These are phyloP conservation scores for Areca catechu DNA, from an alignment of 176 grass and related monocot genomes.

Conservation along the genomic window DNA sequence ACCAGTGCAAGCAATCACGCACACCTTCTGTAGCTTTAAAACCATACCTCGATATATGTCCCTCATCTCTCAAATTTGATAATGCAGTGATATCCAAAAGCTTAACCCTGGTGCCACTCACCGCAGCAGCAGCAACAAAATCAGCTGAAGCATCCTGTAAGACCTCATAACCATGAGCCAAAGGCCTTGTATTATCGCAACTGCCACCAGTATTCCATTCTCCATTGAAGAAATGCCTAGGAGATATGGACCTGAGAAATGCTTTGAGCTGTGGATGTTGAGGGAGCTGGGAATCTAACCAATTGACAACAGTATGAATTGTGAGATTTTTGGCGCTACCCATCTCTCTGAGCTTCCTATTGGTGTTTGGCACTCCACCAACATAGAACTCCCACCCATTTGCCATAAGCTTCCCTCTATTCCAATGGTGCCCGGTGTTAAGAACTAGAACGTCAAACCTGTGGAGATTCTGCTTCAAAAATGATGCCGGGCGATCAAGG, in stretches of 20 bases:
- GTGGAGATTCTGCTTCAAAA: slow-evolving; percentile 59
- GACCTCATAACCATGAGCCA: slow-evolving; percentile 55
- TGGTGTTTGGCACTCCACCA: slow-evolving; percentile 42
- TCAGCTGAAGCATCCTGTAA: slow-evolving; percentile 48
- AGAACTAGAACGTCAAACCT: slow-evolving; percentile 68
- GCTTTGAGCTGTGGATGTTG: slow-evolving; percentile 43
- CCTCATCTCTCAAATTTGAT: slow-evolving; percentile 68
- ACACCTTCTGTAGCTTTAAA: slow-evolving; percentile 49
- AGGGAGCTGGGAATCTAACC: slow-evolving; percentile 64
- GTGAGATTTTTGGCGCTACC: slow-evolving; percentile 87
- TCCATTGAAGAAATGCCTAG: slow-evolving; percentile 79
- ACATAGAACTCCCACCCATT: slow-evolving; percentile 88
- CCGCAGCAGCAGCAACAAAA: slow-evolving; percentile 37
- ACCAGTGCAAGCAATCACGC: slow-evolving; percentile 93
- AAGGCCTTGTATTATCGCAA: slow-evolving; percentile 61
- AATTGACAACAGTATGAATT: slow-evolving; percentile 55
- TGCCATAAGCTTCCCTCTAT: slow-evolving; percentile 67
- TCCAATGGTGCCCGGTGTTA: slow-evolving; percentile 94
- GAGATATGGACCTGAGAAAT: slow-evolving; percentile 69
- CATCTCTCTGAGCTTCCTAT: slow-evolving; percentile 49
- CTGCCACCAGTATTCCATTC: slow-evolving; percentile 69
- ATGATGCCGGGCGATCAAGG: slow-evolving; percentile 56
- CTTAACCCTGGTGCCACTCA: slow-evolving; percentile 50
- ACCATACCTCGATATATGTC: slow-evolving; percentile 74
- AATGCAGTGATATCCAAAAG: slow-evolving; percentile 73